phyloP scores from a whole-genome alignment of 108 stramenopile genomes.

The Cyclotella atomus region DNA sequence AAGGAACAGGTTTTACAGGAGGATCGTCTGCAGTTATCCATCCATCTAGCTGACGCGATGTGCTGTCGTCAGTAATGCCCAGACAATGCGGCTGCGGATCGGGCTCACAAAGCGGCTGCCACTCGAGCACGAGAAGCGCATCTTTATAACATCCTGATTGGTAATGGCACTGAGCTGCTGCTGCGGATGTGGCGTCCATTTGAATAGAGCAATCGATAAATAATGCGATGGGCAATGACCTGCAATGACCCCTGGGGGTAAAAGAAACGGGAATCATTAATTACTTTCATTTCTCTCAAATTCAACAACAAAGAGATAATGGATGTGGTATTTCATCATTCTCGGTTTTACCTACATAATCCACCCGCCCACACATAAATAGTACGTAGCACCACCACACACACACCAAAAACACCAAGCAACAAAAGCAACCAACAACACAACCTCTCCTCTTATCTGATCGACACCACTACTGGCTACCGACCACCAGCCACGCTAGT shows the following conservation, averaged over 20 bases:
- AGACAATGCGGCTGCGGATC: not conserved
- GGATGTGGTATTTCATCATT: too few relatives aligned
- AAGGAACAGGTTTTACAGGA: not conserved
- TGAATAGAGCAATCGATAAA: not conserved
- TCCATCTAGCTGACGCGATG: not conserved
- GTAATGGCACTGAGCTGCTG: conserved; percentile 17
- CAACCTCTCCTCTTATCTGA: too few relatives aligned
- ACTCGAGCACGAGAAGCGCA: not conserved
- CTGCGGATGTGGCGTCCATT: not conserved
- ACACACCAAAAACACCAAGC: too few relatives aligned
- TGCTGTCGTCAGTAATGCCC: not conserved
- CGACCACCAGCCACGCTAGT: too few relatives aligned
- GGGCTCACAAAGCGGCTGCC: not conserved
- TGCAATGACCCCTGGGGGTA: not conserved
- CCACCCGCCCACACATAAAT: too few relatives aligned
- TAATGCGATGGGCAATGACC: too few relatives aligned
- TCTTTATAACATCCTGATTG: conserved; percentile 15
- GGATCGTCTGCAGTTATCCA: conserved; percentile 10
- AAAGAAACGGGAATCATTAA: not conserved
- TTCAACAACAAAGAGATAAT: too few relatives aligned
- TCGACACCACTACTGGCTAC: too few relatives aligned
- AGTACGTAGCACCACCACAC: too few relatives aligned
- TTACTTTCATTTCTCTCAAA: too few relatives aligned
- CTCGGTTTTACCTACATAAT: too few relatives aligned
- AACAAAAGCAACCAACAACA: too few relatives aligned